Base-by-base conservation (phyloP, 768 basidiomycete genomes). In the Tricholoma bakamatsutake region DNA sequence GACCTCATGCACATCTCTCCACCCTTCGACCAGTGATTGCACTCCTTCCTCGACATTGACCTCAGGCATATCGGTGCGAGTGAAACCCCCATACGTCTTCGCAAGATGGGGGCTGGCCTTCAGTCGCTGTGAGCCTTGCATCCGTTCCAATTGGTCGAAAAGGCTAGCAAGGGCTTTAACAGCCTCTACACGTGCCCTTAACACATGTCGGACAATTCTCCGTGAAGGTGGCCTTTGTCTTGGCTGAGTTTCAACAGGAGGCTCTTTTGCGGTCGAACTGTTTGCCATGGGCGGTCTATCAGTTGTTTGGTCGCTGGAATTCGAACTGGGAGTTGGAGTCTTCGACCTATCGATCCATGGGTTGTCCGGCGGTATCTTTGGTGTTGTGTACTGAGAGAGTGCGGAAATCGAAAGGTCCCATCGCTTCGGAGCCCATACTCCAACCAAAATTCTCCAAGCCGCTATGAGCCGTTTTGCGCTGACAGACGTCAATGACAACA, bases 371-470 rank as follows among this genome's bases (percentile, higher is more conserved):
- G 89, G 90, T 10, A 76, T 73, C 15, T 69, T 69, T 3, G 89
- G 88, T 13, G 79, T 82, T 7, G 81, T 89, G 66, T 90, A 92
- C 55, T 81, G 84, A 12, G 84, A 76, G 50, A 96, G 78, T 3
- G 88, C 83, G n/a, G 81, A 66, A 24, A 89, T 68, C 4, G 90
- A 81, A 43, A 95, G 75, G 60, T 97, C 95, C 85, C 87, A 91
- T 45, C 73, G 76, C 67, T 82, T 85, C 5, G 95, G 94, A 0
- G 81, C 80, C 97, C 97, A 98, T 11, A 98, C 84, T 6, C 95
- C 97, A 59, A 98, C 82, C 12, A 99, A 80, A n/a, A 97, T 85
- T 53, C 93, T 86, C 94, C 96, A 99, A n/a, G 94, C 85, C 5
- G 95, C 91, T 15, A 88, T 78, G 48, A 96, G 80, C 40, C 89